Evolutionary conservation across 2,329 filamentous ascomycete species (phyloP).

Genomic region (Aureobasidium sp.): DNA sequence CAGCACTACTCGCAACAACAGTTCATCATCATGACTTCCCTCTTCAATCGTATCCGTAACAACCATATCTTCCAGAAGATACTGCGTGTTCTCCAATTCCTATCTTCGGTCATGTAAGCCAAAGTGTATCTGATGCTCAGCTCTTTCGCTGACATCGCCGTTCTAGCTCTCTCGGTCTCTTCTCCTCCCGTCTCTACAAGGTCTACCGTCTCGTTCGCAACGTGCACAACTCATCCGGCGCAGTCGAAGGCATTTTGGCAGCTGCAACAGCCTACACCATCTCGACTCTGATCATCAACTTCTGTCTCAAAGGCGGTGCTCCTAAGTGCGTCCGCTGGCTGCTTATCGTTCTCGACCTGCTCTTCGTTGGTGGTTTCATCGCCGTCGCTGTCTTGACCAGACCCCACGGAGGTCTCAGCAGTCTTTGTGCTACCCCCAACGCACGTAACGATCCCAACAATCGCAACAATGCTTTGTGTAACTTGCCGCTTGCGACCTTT

Average conservation of each 20-base stretch:
- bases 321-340: slow-evolving; percentile 32
- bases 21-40: background rate
- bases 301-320: slow-evolving; percentile 29
- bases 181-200: slow-evolving; percentile 36
- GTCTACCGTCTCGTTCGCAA: slow-evolving; percentile 34
- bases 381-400: slow-evolving; percentile 37
- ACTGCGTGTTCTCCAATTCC: slow-evolving; percentile 38
- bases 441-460: background rate
- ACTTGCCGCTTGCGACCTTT: slow-evolving; percentile 39
- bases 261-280: slow-evolving; percentile 40
- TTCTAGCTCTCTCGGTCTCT: slow-evolving; percentile 35
- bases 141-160: background rate
- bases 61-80: slow-evolving; percentile 27
- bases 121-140: background rate
- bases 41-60: slow-evolving; percentile 9
- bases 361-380: slow-evolving; percentile 39
- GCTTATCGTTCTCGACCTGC: slow-evolving; percentile 35
- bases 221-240: slow-evolving; percentile 32
- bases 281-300: slow-evolving; percentile 30
- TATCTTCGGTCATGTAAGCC: slow-evolving; percentile 32
- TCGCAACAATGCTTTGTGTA: slow-evolving; percentile 29
- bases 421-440: background rate
- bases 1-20: background rate
- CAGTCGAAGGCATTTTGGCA: slow-evolving; percentile 41
- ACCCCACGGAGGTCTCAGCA: slow-evolving; percentile 14